Base-by-base conservation (phyloP, 495 filamentous ascomycete genomes). In the Oidiodendron maius region DNA sequence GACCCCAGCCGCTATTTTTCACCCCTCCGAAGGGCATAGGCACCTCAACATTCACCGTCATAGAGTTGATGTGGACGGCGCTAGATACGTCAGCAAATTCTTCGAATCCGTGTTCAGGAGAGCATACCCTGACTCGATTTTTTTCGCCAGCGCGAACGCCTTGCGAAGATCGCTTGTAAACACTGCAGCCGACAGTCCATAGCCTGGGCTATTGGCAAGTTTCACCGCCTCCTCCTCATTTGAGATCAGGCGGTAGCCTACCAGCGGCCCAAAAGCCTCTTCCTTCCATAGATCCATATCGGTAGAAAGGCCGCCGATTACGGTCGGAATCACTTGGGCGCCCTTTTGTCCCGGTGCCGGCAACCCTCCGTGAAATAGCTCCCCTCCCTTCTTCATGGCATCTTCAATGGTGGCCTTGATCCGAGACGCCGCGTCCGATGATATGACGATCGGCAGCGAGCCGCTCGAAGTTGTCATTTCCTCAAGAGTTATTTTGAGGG, bases 41-140 rank as follows among this genome's bases (percentile, higher is more conserved):
- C 6, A 77, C 62, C 65, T 93, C 89, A 51, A 94, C 90, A 56
- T 95, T 86, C 1, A 95, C 72, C 4, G 81, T 86, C 76, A 89
- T 80, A 30, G 68, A 71, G 60, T 96, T 96, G 58, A 95, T 90
- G 60, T 95, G 90, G 18, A 95, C 84, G 23, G 82, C 83, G n/a
- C n/a, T n/a, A n/a, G n/a, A n/a, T n/a, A n/a, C n/a, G n/a, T n/a
- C n/a, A n/a, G n/a, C n/a, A n/a, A n/a, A n/a, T n/a, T n/a, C n/a
- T n/a, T n/a, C n/a, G n/a, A n/a, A n/a, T n/a, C n/a, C n/a, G n/a
- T n/a, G n/a, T n/a, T n/a, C n/a, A n/a, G n/a, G n/a, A n/a, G n/a
- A n/a, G n/a, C n/a, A n/a, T 21, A 89, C 21, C 91, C 91, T 2
- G 83, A 81, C 63, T 90, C 77, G 20, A 95, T 76, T 61, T 77